Evolutionary conservation across 2,329 filamentous ascomycete genomes (phyloP).

Genomic region (Ophiostoma triangulosporum): DNA sequence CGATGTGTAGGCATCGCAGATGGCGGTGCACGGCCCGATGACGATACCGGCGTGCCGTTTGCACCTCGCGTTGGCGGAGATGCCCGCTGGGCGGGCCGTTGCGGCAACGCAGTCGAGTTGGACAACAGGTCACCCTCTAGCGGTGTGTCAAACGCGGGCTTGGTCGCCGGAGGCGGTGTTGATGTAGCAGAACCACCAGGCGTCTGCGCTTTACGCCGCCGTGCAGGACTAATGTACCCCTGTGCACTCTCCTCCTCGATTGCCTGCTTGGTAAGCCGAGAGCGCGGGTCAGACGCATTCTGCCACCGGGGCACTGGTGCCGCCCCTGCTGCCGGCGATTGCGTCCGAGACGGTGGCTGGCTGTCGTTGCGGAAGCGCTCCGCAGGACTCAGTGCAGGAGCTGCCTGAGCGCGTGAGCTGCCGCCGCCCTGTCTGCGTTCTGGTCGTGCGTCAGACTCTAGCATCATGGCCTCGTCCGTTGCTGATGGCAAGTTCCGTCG

Average conservation of each 20-base stretch:
- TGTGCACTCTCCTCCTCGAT: constrained; percentile 70
- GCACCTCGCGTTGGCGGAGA: neutral
- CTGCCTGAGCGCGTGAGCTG: neutral
- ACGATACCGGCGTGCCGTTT: constrained; percentile 22
- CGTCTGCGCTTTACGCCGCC: constrained; percentile 48
- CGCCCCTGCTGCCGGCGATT: constrained; percentile 34
- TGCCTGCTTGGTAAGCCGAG: constrained; percentile 56
- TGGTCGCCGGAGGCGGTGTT: constrained; percentile 26
- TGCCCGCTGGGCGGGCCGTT: constrained; percentile 4
- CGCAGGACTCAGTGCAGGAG: constrained; percentile 18
- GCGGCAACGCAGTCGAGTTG: constrained; percentile 25
- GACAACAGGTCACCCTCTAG: constrained; percentile 53
- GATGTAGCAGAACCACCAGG: constrained; percentile 18
- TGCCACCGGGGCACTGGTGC: constrained; percentile 46
- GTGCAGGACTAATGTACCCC: constrained; percentile 75
- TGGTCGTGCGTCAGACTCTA: constrained; percentile 53
- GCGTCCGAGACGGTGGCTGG: constrained; percentile 28
- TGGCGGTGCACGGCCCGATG: constrained; percentile 24
- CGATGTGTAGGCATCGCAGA: constrained; percentile 19
- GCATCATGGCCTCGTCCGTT: constrained; percentile 66
- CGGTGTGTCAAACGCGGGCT: constrained; percentile 19
- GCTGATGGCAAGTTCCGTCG: constrained; percentile 14
- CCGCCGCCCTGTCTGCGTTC: constrained; percentile 20
- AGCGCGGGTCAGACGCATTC: constrained; percentile 32
- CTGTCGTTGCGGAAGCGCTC: constrained; percentile 21